Evolutionary conservation across 2,329 filamentous ascomycete genomes (phyloP), one percentile per base, ranked within the genome.

Genomic region (Chrysoporthe cubensis): DNA sequence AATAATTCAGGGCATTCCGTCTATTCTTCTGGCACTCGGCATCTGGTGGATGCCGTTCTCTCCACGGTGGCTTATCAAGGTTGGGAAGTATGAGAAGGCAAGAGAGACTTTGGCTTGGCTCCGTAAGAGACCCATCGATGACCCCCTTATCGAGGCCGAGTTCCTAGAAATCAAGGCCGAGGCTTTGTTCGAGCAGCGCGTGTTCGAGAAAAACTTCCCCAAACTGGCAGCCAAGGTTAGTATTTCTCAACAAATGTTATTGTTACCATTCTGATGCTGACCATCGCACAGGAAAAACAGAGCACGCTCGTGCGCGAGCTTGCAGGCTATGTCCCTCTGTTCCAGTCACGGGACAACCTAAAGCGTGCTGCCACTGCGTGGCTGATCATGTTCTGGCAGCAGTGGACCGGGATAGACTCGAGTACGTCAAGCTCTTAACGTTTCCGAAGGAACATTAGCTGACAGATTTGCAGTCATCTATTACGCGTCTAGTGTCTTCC

Each of bases 21-120:
- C 81, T 4, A 69, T 73, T 21, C 64, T 75, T 1, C 72, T 78
- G 1, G 75, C 80, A 11, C 72, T 75, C 9, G 80, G 78, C 0
- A 80, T 78, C 56, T 73, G 73, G 66, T 76, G 84, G 69, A 78
- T 87, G 52, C 86, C 84, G 0, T 87, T 82, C 74, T 87, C 83
- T 0, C 85, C 85, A 8, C 72, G 77, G 2, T 71, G 79, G 71
- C 76, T 83, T 37, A 77, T 89, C 4, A 79, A 84, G 62, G 66
- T 70, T 34, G 70, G 72, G 52, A 70, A 70, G 18, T 70, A 74
- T 43, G 69, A 74, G 13, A 57, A 75, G 70, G 43, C 73, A 68
- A 48, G 70, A 16, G 57, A 68, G 16, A 72, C 73, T 67, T 43
- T 73, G 3, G 59, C 75, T 14, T 74, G 71, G 68, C 73, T 79